A percentile compares a stretch with the other conserved stretches of the same genome.
Conservation (phyloP, 73 alveolate genomes). For the Stentor coeruleus region DNA sequence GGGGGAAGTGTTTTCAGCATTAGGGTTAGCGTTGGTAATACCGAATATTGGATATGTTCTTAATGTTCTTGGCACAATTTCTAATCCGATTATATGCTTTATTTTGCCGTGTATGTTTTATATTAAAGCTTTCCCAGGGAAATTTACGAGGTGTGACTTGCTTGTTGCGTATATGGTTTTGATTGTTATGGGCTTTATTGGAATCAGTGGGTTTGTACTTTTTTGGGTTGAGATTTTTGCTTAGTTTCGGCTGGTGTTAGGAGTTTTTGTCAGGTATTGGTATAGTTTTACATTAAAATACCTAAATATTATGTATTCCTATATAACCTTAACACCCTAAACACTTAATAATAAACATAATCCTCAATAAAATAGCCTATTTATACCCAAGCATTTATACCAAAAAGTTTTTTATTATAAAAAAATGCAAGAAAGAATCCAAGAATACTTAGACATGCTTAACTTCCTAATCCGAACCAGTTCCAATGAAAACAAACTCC, state of each 20-base stretch:
- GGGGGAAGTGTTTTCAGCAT: slow-evolving; percentile 27
- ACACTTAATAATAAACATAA: no score
- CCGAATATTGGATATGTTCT: slow-evolving; percentile 46
- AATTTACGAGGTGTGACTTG: slow-evolving; percentile 21
- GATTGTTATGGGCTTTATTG: slow-evolving; percentile 12
- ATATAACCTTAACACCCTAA: no score
- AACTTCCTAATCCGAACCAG: no score
- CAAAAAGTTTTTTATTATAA: no score
- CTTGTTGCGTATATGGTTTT: not conserved
- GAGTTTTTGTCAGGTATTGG: no score
- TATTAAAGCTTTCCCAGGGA: slow-evolving; percentile 36
- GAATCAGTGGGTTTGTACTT: not conserved
- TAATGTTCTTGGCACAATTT: slow-evolving; percentile 51
- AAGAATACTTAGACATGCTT: no score
- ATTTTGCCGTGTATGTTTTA: slow-evolving; percentile 46
- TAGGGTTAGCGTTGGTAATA: slow-evolving; percentile 29
- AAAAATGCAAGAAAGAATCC: no score
- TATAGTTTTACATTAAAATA: no score
- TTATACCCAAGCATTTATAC: no score
- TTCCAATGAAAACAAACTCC: no score
- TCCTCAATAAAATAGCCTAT: no score
- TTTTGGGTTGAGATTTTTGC: slow-evolving; percentile 13
- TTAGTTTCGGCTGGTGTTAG: not conserved
- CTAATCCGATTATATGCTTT: slow-evolving; percentile 52
- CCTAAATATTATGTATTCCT: no score